Base-by-base conservation (phyloP, 1,284 basidiomycete genomes). In the Filobasidium uniguttulatum region DNA sequence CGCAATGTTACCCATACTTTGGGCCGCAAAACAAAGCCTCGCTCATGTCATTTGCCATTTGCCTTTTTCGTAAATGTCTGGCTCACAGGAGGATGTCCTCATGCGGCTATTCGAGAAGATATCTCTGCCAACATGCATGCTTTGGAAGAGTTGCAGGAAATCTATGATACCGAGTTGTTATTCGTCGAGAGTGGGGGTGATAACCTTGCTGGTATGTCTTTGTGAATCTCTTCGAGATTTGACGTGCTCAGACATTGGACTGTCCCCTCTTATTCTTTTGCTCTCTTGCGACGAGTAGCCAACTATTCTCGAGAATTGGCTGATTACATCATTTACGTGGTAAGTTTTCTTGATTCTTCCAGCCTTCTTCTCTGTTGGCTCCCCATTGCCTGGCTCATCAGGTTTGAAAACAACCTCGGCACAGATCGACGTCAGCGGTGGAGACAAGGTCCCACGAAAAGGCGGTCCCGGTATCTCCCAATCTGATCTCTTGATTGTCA, bases 361-460 rank as follows among this genome's bases (percentile, higher is more conserved):
- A 54, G 54, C 44, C 17, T 46, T 51, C 12, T 22, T 35, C 15
- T 22, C n/a, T n/a, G n/a, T n/a, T n/a, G n/a, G n/a, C n/a, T n/a
- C n/a, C n/a, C n/a, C n/a, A n/a, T n/a, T n/a, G n/a, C 17, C 29
- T 40, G 22, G 8, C 28, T 4, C 9, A 5, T 1, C 20, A 2
- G 6, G 5, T 19, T 25, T 17, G 17, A 6, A 29, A 20, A 14
- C 22, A 10, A 22, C 7, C 4, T 34, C 8, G 3, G n/a, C 8
- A n/a, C 59, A 74, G 59, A 77, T 77, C 53, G 77, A 77, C 56
- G 76, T 77, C 8, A 71, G 74, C 73, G 93, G 93, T 23, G 93
- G 93, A 0, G 94, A 98, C 72, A 98, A 98, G 71, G 93, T 98
- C 56, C 93, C 93, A 9, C 76, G 93, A 28, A 98, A 98, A 72